phyloP scores from a whole-genome alignment of 768 basidiomycete species.

The Agrocybe chaxingu region DNA sequence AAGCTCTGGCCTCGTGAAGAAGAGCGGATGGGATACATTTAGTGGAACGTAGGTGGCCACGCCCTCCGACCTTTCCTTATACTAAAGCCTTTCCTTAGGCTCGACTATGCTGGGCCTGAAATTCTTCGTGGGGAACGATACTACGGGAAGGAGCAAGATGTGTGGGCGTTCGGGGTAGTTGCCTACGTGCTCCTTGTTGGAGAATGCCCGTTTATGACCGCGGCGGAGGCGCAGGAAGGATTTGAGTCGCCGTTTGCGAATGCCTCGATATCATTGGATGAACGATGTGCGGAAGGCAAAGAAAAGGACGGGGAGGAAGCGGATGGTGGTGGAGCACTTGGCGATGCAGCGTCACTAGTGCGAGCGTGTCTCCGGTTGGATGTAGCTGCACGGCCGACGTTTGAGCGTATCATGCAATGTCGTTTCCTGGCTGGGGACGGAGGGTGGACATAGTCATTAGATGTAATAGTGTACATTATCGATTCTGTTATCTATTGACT shows the following conservation, averaged over 20 bases:
- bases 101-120: conserved; percentile 96
- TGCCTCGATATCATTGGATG: conserved; percentile 74
- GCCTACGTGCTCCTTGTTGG: conserved; percentile 92
- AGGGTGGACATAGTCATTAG: conserved; percentile 54
- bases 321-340: conserved; percentile 82
- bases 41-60: conserved; percentile 77
- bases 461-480: conserved; percentile 5
- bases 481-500: conserved; percentile 15
- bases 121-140: conserved; percentile 94
- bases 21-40: conserved; percentile 86
- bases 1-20: conserved; percentile 82
- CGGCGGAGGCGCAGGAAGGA: conserved; percentile 87
- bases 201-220: conserved; percentile 89
- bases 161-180: conserved; percentile 98
- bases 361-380: conserved; percentile 82
- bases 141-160: conserved; percentile 94
- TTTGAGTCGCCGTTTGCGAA: conserved; percentile 72
- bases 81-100: conserved; percentile 33
- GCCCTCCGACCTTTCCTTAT: conserved; percentile 8
- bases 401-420: conserved; percentile 76
- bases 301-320: conserved; percentile 70
- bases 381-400: conserved; percentile 75
- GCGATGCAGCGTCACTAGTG: conserved; percentile 84
- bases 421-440: conserved; percentile 75
- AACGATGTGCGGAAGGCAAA: conserved; percentile 74